These are phyloP conservation scores for Pugionium cornutum DNA, from an alignment of 345 rosid species.

Conservation along the genomic window DNA sequence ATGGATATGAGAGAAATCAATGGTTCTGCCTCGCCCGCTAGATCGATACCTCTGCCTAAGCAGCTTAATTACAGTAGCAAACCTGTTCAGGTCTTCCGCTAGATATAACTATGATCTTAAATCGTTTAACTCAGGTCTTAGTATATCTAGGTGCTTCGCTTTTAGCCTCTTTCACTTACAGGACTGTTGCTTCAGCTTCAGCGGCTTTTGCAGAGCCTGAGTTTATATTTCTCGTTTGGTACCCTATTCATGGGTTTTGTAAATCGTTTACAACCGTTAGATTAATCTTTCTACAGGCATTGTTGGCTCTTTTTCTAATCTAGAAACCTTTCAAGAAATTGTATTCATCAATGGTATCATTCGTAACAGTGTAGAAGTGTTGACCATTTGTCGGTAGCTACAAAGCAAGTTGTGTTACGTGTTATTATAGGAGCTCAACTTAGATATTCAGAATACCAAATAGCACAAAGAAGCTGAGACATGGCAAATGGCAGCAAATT, in stretches of 20 bases:
- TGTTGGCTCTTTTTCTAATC: slow-evolving; percentile 16
- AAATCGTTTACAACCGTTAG: not conserved
- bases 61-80: slow-evolving; percentile 38
- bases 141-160: not conserved
- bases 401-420: too few relatives aligned
- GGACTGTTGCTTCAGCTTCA: slow-evolving; percentile 4
- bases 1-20: slow-evolving; percentile 31
- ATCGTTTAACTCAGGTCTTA: not conserved
- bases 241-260: not conserved
- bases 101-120: not conserved
- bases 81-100: slow-evolving; percentile 35
- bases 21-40: slow-evolving; percentile 32
- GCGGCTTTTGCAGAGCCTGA: not conserved
- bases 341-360: not conserved
- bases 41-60: slow-evolving; percentile 23
- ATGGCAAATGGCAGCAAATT: too few relatives aligned
- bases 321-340: not conserved
- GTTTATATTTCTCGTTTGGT: not conserved
- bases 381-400: slow-evolving; percentile 3
- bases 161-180: slow-evolving; percentile 10
- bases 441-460: too few relatives aligned
- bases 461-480: too few relatives aligned
- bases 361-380: not conserved
- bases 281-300: slow-evolving; percentile 3
- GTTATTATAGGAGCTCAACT: too few relatives aligned